Percentiles rank a stretch among this genome's conserved stretches.
These are phyloP conservation scores for Collybia nuda DNA, from an alignment of 768 basidiomycete genomes.

Conservation along the genomic window DNA sequence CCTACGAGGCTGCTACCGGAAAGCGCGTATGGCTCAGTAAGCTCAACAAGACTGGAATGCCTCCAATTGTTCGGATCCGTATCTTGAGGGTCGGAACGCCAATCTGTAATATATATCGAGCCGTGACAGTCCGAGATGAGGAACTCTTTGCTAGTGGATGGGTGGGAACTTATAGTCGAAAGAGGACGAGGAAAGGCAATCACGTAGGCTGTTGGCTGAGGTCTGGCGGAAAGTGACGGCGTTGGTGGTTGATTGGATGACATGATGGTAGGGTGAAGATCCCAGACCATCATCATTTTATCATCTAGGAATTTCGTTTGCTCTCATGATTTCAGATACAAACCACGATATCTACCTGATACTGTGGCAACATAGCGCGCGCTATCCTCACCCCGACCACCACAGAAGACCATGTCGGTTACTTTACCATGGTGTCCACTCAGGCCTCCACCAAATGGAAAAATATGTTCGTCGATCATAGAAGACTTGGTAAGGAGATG, in stretches of 20 bases:
- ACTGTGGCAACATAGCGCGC: constrained; percentile 78
- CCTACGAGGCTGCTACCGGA: constrained; percentile 38
- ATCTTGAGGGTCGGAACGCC: constrained; percentile 70
- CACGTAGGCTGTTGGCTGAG: constrained; percentile 77
- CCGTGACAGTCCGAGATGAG: constrained; percentile 76
- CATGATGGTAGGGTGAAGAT: constrained; percentile 60
- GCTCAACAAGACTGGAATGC: constrained; percentile 65
- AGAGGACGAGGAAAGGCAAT: constrained; percentile 76
- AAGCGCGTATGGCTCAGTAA: constrained; percentile 68
- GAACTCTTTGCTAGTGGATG: constrained; percentile 74
- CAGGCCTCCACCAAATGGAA: constrained; percentile 75
- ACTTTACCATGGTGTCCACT: constrained; percentile 80
- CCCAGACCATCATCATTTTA: constrained; percentile 86
- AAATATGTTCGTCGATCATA: constrained; percentile 48
- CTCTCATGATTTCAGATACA: background rate
- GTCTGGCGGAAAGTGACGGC: constrained; percentile 37
- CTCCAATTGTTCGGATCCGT: constrained; percentile 55
- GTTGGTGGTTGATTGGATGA: constrained; percentile 37
- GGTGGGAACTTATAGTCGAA: constrained; percentile 66
- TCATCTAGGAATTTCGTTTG: constrained; percentile 51
- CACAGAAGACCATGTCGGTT: constrained; percentile 80
- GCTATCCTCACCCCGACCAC: constrained; percentile 67
- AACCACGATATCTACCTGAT: constrained; percentile 51
- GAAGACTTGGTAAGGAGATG: constrained; percentile 65
- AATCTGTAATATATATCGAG: constrained; percentile 77